Percentiles rank a stretch among this genome's conserved stretches.
Conservation (phyloP, 768 basidiomycete genomes). For the Hysterangium stoloniferum region DNA sequence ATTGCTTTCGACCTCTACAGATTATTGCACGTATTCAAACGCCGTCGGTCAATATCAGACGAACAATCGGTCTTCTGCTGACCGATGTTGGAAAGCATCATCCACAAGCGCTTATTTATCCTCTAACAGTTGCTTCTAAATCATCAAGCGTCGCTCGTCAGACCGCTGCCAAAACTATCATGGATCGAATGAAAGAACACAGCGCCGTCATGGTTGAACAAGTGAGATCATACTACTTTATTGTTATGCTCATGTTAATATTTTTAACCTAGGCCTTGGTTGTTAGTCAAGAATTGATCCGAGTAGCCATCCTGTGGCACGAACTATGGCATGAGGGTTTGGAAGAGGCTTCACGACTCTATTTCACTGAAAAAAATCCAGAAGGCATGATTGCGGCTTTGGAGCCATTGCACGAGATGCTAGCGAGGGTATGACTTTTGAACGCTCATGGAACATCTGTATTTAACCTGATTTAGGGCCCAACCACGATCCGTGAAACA, state of each 20-base stretch:
- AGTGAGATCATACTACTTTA: conserved; percentile 28
- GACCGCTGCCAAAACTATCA: conserved; percentile 77
- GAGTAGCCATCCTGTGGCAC: conserved; percentile 97
- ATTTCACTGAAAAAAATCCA: conserved; percentile 95
- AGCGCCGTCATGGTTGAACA: conserved; percentile 83
- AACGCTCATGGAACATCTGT: too few relatives aligned
- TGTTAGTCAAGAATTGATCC: conserved; percentile 90
- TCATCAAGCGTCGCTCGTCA: conserved; percentile 80
- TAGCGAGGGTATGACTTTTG: conserved; percentile 77
- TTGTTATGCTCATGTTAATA: conserved; percentile 2
- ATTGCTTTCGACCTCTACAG: conserved; percentile 31
- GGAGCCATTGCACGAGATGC: conserved; percentile 86
- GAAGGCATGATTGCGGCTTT: conserved; percentile 93
- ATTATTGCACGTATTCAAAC: conserved; percentile 99
- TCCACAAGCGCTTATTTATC: conserved; percentile 94
- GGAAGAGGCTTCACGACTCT: conserved; percentile 93
- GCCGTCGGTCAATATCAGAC: conserved; percentile 75
- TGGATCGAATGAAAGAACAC: conserved; percentile 89
- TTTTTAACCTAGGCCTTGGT: conserved; percentile 58
- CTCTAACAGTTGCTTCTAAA: conserved; percentile 92
- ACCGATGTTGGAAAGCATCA: conserved; percentile 93
- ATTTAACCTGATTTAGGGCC: conserved; percentile 55
- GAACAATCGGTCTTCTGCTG: conserved; percentile 82
- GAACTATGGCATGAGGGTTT: conserved; percentile 98
- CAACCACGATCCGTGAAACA: conserved; percentile 88